phyloP scores from a whole-genome alignment of 116 monocot genomes.

The Iris pallida region DNA sequence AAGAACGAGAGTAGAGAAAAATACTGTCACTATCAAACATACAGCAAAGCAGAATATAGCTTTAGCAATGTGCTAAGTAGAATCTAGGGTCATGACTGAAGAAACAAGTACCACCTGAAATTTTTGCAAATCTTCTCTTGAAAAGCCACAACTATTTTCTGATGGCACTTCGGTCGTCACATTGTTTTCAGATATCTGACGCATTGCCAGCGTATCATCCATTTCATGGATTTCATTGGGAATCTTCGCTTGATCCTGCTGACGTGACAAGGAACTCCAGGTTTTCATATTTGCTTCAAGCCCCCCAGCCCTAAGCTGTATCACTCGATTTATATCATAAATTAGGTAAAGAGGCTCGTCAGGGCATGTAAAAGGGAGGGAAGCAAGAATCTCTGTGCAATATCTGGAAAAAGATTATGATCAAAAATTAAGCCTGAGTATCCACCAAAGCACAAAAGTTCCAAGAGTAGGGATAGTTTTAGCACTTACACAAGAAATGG shows the following conservation, averaged over 20 bases:
- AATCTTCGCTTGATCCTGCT: constrained; percentile 16
- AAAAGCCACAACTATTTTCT: constrained; percentile 19
- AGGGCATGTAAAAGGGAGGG: constrained; percentile 77
- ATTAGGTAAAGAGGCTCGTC: constrained; percentile 97
- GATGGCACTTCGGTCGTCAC: not conserved
- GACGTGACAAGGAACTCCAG: constrained; percentile 70
- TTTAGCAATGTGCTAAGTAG: not conserved
- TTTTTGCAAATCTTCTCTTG: constrained; percentile 41
- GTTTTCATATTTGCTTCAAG: constrained; percentile 88
- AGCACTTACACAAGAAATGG: constrained; percentile 82
- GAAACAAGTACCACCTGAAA: constrained; percentile 44
- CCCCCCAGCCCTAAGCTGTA: constrained; percentile 82
- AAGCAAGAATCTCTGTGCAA: constrained; percentile 86
- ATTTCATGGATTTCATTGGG: constrained; percentile 13
- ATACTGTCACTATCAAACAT: too few relatives aligned
- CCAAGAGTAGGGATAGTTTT: not conserved
- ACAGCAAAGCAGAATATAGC: constrained; percentile 1
- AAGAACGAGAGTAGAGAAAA: too few relatives aligned
- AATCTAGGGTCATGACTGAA: not conserved
- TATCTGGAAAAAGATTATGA: constrained; percentile 51
- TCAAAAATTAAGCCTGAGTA: not conserved
- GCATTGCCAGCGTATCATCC: constrained; percentile 9
- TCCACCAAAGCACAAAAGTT: not conserved
- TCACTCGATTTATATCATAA: constrained; percentile 89
- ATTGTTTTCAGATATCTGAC: constrained; percentile 10